Evolutionary conservation across 768 basidiomycete genomes (phyloP), one percentile per base, ranked within the genome.

Genomic region (Boletus insuetus): DNA sequence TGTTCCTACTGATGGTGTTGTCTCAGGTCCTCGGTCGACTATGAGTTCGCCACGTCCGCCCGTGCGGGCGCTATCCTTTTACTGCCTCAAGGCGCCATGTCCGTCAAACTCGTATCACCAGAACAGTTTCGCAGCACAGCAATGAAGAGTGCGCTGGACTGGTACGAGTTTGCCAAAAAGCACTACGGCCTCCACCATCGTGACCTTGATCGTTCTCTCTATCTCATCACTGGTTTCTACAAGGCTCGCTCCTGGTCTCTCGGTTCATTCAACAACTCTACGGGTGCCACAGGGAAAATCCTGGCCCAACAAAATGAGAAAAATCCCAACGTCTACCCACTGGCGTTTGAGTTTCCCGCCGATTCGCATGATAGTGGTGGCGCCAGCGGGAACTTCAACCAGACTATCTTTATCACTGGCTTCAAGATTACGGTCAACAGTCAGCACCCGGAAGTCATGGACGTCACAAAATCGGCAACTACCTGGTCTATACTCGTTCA

Each of bases 191-290:
- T 13, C 34, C 22, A n/a, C 3, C 20, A 31, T 6, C n/a, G n/a
- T 10, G 22, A 35, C 26, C 29, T 29, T 2, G 29, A 29, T 29
- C 41, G 24, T 14, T 44, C 51, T 26, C 51, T 52, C 26, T 52
- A 52, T n/a, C 43, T 52, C n/a, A 20, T 52, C 14, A 52, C 51
- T 11, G 51, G 51, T 3, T 52, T 52, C 6, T 29, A 51, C 26
- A 52, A 52, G 29, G 43, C 51, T 9, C 35, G n/a, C 16, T 44
- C 43, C 9, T 52, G 51, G 51, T 44, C 35, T 16, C 43, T 52
- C 14, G 43, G 34, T 2, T 52, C 51, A 24, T 52, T 52, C 34
- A 37, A 38, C 17, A 29, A 52, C 13, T 11, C 43, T 9, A 20
- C 34, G 12, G 7, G n/a, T 29, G 12, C 13, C 22, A 43, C 50